Base-by-base conservation (phyloP, 2,329 filamentous ascomycete genomes). In the Eurotiales sp. region DNA sequence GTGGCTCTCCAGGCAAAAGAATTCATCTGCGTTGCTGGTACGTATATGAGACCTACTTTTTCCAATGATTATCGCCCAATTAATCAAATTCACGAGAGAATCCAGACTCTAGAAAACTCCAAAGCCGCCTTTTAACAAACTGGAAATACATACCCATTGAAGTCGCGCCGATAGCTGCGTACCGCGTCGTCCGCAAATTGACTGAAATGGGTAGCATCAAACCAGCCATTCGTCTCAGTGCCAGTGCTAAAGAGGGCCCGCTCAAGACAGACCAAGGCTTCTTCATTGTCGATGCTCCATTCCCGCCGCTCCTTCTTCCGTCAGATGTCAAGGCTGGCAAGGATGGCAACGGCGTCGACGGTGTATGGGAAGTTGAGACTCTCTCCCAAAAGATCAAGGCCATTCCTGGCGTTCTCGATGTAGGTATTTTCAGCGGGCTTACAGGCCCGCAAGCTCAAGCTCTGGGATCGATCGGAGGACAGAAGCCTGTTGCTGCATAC, bases 81-180 rank as follows among this genome's bases (percentile, higher is more conserved):
- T 51, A 19, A 51, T 15, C 7, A n/a, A 10, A 3, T 19, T 25
- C n/a, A 23, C 2, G 3, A 22, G 10, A 19, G 15, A 55, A n/a
- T n/a, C n/a, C 65, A 84, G 93, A 99, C 72, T 95, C 91, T 68
- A 84, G 93, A 62, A 99, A 99, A 73, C 82, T 91, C 58, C 90
- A 90, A 55, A 73, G 80, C 30, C 82, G 88, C 37, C 81, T 99
- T 23, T 81, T 85, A 25, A 81, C 79, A 3, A 80, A 77, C 56
- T 99, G 92, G 90, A 86, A 88, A 60, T 78, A 78, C 27, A 89
- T 99, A 53, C 93, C 93, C 19, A 91, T 99, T 61, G 93, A 99
- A 72, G 90, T 99, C 43, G 86, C 91, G 29, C 93, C 92, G 19
- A 81, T 93, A 58, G 85, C 90, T 37, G 87, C 88, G 23, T 82